Evolutionary conservation across 768 basidiomycete genomes (phyloP).

Genomic region (Termitomyces eurrhizus): DNA sequence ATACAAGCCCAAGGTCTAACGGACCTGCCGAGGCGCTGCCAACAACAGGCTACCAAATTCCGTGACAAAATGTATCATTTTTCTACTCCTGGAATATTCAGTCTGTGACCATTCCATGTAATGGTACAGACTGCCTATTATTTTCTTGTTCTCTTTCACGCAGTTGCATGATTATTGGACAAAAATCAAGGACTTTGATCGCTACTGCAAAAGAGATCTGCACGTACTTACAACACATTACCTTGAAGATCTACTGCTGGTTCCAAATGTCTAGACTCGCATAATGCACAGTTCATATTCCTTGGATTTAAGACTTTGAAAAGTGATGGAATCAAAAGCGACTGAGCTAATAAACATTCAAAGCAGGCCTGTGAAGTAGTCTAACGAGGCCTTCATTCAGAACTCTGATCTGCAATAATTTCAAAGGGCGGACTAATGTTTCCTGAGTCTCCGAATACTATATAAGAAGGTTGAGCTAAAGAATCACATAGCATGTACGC

Average conservation of each 20-base stretch:
- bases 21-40: not conserved
- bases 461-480: not conserved
- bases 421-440: constrained; percentile 38
- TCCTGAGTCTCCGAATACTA: constrained; percentile 49
- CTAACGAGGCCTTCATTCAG: not conserved
- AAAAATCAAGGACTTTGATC: not conserved
- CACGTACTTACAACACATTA: not conserved
- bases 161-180: not conserved
- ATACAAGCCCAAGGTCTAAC: too few relatives aligned
- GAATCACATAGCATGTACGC: not conserved
- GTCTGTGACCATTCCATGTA: not conserved
- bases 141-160: not conserved
- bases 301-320: not conserved
- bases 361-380: not conserved
- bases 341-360: not conserved
- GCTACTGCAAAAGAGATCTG: not conserved
- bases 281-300: not conserved
- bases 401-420: constrained; percentile 17
- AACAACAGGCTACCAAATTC: not conserved
- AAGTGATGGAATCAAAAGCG: not conserved
- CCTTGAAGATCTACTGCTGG: too few relatives aligned
- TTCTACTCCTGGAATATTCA: not conserved
- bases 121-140: not conserved
- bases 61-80: not conserved
- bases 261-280: not conserved